Base-by-base conservation (phyloP, 192 early-diverging fungal species). In the Umbelopsis sp. region DNA sequence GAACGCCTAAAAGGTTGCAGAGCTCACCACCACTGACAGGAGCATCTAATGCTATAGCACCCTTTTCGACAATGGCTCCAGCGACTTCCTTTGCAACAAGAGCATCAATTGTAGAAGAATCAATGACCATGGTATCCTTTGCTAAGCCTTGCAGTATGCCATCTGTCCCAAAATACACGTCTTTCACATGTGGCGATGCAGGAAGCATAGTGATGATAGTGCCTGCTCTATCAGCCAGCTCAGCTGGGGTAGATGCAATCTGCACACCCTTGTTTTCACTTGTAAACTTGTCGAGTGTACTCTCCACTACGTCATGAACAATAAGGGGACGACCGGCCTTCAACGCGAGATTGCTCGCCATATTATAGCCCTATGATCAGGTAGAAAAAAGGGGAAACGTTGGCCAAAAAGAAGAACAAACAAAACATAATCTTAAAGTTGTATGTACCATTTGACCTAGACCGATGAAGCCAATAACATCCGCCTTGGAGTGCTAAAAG, bases 131-230 rank as follows among this genome's bases (percentile, higher is more conserved):
- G 47, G 83, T 77, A 22, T 81, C 69, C 10, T 73, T 49, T 21
- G 53, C 26, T 17, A 70, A n/a, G 0, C 81, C 88, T 24, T 86
- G 56, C 45, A 91, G 21, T 7, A 95, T 71, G 21, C 93, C 91
- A 41, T 87, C 75, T 70, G 85, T 78, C 31, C 91, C 93, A 45
- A 95, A 85, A 83, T 97, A 99, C 20, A 94, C 96, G 21, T 82
- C 66, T 59, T 87, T 79, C 9, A 98, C 96, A 68, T 96, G 92
- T 24, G 85, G 73, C 8, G 93, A 90, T 51, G 89, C 91, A 2
- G 97, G 97, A 17, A 99, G 83, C 88, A 96, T 97, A 0, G 97
- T 97, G 59, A 99, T 85, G 32, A 99, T 87, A 16, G 94, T 86
- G 16, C 87, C 85, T 16, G 88, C 81, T 29, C 85, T 71, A 68